phyloP scores from a whole-genome alignment of 2,329 filamentous ascomycete genomes.

The Knufia petricola region DNA sequence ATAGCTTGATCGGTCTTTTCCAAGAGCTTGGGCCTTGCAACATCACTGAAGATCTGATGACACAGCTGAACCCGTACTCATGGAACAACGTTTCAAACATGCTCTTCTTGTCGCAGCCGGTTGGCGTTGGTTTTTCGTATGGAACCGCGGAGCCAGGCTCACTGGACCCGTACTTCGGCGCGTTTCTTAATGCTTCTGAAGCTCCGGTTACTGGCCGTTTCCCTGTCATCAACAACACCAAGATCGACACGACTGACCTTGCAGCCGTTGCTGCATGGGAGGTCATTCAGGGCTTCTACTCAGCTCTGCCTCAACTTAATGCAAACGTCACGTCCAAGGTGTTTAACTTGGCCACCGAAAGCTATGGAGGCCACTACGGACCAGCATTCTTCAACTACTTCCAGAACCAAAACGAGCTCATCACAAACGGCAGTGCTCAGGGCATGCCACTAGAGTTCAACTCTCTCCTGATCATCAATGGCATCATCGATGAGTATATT shows the following conservation, averaged over 20 bases:
- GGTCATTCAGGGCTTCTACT: slow-evolving; percentile 46
- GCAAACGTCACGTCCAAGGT: slow-evolving; percentile 41
- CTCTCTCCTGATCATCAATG: slow-evolving; percentile 47
- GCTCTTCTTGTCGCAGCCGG: slow-evolving; percentile 53
- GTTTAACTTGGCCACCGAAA: slow-evolving; percentile 52
- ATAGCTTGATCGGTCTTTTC: slow-evolving; percentile 34
- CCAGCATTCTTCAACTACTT: slow-evolving; percentile 50
- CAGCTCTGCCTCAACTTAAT: slow-evolving; percentile 40
- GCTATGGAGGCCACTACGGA: slow-evolving; percentile 38
- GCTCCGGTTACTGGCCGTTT: slow-evolving; percentile 39
- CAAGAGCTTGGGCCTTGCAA: slow-evolving; percentile 36
- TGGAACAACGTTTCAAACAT: slow-evolving; percentile 53
- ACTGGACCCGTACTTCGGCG: slow-evolving; percentile 35
- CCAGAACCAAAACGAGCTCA: slow-evolving; percentile 47
- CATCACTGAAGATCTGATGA: slow-evolving; percentile 36
- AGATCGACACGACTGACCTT: slow-evolving; percentile 44
- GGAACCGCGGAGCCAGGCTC: slow-evolving; percentile 29
- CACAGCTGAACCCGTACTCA: slow-evolving; percentile 47
- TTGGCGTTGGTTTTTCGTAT: slow-evolving; percentile 50
- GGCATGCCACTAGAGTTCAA: slow-evolving; percentile 46
- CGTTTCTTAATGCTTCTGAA: slow-evolving; percentile 36
- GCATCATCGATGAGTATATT: slow-evolving; percentile 45
- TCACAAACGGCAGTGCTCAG: slow-evolving; percentile 39
- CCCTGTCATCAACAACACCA: slow-evolving; percentile 40
- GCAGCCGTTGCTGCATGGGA: slow-evolving; percentile 48